Base-by-base conservation (phyloP, 192 early-diverging fungal species). In the Podila clonocystis region DNA sequence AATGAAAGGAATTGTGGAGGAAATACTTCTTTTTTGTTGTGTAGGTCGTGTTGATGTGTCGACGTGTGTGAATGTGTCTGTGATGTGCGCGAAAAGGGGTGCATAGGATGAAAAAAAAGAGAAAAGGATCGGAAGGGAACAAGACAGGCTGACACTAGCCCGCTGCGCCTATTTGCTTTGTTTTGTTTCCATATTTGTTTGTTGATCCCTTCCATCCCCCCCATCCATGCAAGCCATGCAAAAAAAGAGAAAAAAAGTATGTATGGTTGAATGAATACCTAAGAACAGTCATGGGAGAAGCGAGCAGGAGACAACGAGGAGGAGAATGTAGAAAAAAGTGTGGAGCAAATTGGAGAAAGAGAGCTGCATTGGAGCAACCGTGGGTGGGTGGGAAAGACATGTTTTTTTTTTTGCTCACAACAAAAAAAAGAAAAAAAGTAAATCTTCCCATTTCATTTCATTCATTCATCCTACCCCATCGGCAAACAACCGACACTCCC, bases 371-470 rank as follows among this genome's bases (percentile, higher is more conserved):
- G 34, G 34, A 50, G 49, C 20, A 20, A 36, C 34, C 4, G 7
- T 11, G 34, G 34, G 6, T 36, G 34, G 34, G 34, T 7, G 34
- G 34, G 34, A 11, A 36, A 36, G 1, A 8, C 7, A 8, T 36
- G 7, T 36, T 36, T 36, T 36, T 11, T 36, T 36, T 50, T 2
- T 50, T 50, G n/a, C 8, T 6, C 6, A 0, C 50, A n/a, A 52
- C 6, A 52, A 52, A 20, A 52, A n/a, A 50, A 50, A 20, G n/a
- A 52, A 20, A 52, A n/a, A 52, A 52, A n/a, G n/a, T 5, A 52
- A 52, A n/a, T 52, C 50, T 52, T 52, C 50, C 50, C 50, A 52
- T 52, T 52, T 50, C 50, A 50, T 50, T 50, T 6, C 50, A 50
- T 50, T 52, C 50, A 52, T 52, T 52, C 50, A 52, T 52, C 50